Percentiles rank a stretch among this genome's conserved stretches.
Conservation (phyloP, 176 grass and related monocot species). For the Pharus latifolius region DNA sequence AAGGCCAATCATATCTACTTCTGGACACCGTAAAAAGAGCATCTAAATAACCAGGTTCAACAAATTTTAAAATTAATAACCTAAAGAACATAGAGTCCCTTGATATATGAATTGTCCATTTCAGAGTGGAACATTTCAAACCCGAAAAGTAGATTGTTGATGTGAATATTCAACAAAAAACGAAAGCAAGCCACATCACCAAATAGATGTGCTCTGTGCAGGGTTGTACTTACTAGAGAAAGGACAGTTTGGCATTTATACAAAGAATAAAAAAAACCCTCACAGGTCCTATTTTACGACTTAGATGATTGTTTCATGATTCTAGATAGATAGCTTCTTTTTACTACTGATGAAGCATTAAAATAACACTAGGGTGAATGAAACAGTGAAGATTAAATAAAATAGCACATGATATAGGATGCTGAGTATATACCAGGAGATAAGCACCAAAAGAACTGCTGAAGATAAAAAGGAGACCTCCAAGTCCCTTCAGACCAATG, state of each 20-base stretch:
- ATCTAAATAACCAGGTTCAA: background rate
- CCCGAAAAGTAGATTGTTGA: background rate
- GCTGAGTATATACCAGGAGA: conserved; percentile 53
- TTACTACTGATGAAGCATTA: background rate
- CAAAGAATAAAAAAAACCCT: too few relatives aligned
- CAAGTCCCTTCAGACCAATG: conserved; percentile 73
- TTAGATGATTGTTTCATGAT: background rate
- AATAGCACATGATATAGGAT: background rate
- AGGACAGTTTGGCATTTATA: background rate
- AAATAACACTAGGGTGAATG: background rate
- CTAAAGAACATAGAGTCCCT: background rate
- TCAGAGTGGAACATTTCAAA: background rate
- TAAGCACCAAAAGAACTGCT: conserved; percentile 79
- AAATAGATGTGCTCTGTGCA: background rate
- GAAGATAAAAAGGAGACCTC: conserved; percentile 88
- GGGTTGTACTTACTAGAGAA: background rate
- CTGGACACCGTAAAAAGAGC: background rate
- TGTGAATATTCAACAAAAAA: background rate
- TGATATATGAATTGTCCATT: background rate
- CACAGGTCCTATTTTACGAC: background rate
- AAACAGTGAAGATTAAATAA: background rate
- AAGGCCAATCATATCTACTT: background rate
- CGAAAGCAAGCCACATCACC: background rate
- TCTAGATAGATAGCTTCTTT: background rate
- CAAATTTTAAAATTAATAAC: background rate